Base-by-base conservation (phyloP, 2,329 filamentous ascomycete species). In the Ophiocordyceps camponoti-floridani region DNA sequence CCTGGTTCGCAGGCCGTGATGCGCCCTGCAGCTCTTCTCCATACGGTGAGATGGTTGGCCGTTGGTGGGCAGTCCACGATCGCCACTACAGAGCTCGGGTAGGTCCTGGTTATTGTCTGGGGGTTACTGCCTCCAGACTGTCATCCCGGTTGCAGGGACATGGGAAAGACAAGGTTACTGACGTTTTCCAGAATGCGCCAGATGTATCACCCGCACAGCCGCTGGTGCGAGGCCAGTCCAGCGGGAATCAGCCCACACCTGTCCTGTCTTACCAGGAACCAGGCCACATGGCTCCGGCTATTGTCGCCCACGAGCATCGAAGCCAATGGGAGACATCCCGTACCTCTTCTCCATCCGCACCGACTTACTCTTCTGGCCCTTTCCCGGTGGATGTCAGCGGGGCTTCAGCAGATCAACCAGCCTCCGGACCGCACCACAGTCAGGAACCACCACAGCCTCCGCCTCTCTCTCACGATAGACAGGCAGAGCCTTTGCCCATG, bases 1-100 rank as follows among this genome's bases (percentile, higher is more conserved):
- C 91, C 0, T 98, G 91, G 91, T 72, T 73, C 19, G 64, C 76
- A 47, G 79, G 78, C 35, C 71, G 79, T 51, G 57, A 71, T 42
- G 65, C 69, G 9, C 65, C 67, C 44, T 66, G 65, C 42, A 74
- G 73, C 30, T 64, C 66, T 42, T 72, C 72, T 2, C 79, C 82
- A 0, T 94, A 88, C 58, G 79, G 84, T 56, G 83, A 95, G 62
- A 80, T 96, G 67, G 65, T 87, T 40, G 81, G 78, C 47, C 76
- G 78, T 56, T 98, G 91, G 91, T 98, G 89, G 89, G 77, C 86
- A 41, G 83, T 94, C 40, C 94, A 94, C 58, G 89, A 96, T 62
- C 72, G 76, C 49, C 88, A 96, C 65, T 88, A 93, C 58, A 72
- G 73, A 51, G 58, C 59, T 53, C 56, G 66, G 49, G 74, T 77